A percentile compares a stretch with the other conserved stretches of the same genome.
These are phyloP conservation scores for Penicillium simplicissimum DNA, from an alignment of 495 filamentous ascomycete species.

Conservation along the genomic window DNA sequence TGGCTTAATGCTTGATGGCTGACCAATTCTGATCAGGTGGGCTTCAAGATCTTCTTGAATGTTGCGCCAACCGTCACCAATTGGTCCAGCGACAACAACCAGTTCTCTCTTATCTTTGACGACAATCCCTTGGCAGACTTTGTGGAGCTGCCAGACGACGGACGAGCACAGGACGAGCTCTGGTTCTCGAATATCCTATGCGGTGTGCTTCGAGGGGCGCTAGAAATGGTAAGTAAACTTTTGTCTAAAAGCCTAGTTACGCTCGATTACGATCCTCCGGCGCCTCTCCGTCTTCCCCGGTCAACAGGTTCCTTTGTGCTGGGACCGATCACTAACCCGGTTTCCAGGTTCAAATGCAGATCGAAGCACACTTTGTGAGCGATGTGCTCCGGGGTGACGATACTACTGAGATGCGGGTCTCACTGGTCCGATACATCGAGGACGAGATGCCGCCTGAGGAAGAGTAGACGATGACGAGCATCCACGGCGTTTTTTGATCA, in stretches of 20 bases:
- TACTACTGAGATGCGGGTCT: conserved; percentile 94
- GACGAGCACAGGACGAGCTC: conserved; percentile 89
- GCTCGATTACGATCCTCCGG: neutral
- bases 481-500: conserved; percentile 20
- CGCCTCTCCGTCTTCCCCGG: neutral
- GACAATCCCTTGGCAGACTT: conserved; percentile 97
- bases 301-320: conserved; percentile 13
- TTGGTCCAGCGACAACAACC: conserved; percentile 93
- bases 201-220: conserved; percentile 81
- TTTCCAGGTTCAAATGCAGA: conserved; percentile 90
- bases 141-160: conserved; percentile 95
- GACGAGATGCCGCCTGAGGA: conserved; percentile 97
- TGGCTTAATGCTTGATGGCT: neutral
- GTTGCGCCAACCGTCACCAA: conserved; percentile 94
- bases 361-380: conserved; percentile 95
- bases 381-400: conserved; percentile 93
- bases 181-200: conserved; percentile 99
- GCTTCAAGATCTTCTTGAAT: conserved; percentile 98
- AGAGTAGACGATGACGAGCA: conserved; percentile 55
- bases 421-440: conserved; percentile 90
- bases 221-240: conserved; percentile 78
- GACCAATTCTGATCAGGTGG: conserved; percentile 60
- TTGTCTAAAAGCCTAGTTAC: neutral
- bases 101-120: conserved; percentile 93
- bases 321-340: conserved; percentile 25